Evolutionary conservation across 371 early-diverging fungal species (phyloP), one percentile per base, ranked within the genome.

Genomic region (Mycotypha africana): DNA sequence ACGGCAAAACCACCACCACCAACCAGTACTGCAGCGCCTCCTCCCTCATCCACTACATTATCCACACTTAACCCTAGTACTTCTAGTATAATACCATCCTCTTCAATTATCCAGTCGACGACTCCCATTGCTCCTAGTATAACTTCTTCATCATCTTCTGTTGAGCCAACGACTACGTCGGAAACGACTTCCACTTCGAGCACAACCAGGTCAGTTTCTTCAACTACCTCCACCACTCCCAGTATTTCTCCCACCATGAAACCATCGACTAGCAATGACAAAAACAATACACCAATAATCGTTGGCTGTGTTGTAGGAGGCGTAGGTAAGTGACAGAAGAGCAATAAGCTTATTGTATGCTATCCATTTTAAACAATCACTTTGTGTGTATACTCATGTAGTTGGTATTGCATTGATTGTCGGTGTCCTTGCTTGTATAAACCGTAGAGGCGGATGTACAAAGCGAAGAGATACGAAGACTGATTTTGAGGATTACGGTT

Each of bases 401-500:
- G 72, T 61, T 30, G 65, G 60, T 44, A 32, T 71, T 35, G 65
- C 60, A n/a, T 45, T 71, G 35, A 62, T 71, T 58, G 68, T 57
- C 46, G 72, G 72, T 57, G 36, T 63, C 8, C 36, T 71, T 22
- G 54, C 63, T 9, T 71, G 60, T 47, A 49, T 67, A 11, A 58
- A 51, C 26, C 64, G 65, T 22, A 53, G 59, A 11, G 65, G 63
- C 31, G 68, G 63, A 37, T 65, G 58, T 35, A 49, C 57, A 23
- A 51, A 52, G 21, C 43, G 56, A 24, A 38, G 43, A 12, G 42
- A 56, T n/a, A 61, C 54, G 25, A 42, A 54, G 5, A 25, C 56
- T 14, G 68, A 71, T 19, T 67, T 67, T 49, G 63, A 67, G 26
- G 72, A 71, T 49, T 71, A 65, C 49, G 72, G 68, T 6, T 48